Base-by-base conservation (phyloP, 352 stramenopile genomes). In the Pythium rhizo-oryzae region DNA sequence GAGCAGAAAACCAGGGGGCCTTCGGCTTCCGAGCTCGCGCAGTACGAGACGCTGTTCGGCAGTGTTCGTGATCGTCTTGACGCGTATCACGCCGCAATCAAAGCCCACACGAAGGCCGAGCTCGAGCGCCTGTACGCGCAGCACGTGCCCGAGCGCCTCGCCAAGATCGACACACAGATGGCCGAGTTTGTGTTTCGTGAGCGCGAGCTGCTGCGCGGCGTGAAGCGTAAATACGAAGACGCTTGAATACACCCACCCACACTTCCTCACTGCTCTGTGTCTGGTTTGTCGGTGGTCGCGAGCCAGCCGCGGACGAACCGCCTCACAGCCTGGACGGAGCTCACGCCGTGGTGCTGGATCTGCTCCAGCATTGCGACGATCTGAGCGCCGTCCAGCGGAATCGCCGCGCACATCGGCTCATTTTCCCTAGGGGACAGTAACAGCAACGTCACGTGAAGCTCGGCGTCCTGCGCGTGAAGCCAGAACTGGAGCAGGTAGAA, bases 161-260 rank as follows among this genome's bases (percentile, higher is more conserved):
- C 50, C 1, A 92, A 93, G 57, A 73, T 91, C 8, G 44, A 65
- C 6, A 28, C n/a, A 9, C 82, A 91, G 59, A 62, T 93, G 44
- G 47, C 74, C 1, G 76, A 82, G 4, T 90, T 85, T 64, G 77
- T 78, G 24, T 90, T 72, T 35, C 74, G 72, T 19, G 84, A 92
- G 59, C 33, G 59, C 0, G 8, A 78, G 16, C 59, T 93, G 18
- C 63, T 92, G 0, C 65, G 64, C 8, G 63, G 54, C 21, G 82
- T 80, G 8, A 72, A 69, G 19, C 70, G 55, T n/a, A 93, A 93
- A 37, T 93, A 91, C 64, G 43, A 51, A 8, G 15, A 51, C 1
- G 15, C 25, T 7, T 79, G 46, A 54, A n/a, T 47, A 47, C 39
- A 25, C 18, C 3, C 13, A 8, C 44, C 7, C 12, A 8, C 44